phyloP scores from a whole-genome alignment of 768 basidiomycete species.

The Tylopilus felleus region DNA sequence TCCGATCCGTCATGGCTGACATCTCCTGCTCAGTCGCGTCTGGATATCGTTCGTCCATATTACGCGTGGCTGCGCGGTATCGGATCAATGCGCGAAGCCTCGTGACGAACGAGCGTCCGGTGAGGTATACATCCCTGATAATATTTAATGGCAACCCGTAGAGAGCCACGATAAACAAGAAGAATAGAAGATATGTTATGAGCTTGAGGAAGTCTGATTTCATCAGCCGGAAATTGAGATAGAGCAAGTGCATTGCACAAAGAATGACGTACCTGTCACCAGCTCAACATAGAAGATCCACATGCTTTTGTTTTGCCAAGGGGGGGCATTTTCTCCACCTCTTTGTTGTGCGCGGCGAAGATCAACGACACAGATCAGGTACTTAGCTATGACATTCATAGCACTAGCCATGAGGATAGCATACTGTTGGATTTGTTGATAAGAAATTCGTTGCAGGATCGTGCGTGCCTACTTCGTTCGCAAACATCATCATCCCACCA shows the following conservation, averaged over 20 bases:
- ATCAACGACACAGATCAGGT: slow-evolving; percentile 78
- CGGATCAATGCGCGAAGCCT: slow-evolving; percentile 85
- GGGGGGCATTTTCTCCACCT: slow-evolving; percentile 81
- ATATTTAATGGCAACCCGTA: slow-evolving; percentile 97
- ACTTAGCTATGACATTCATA: slow-evolving; percentile 76
- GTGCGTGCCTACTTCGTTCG: slow-evolving; percentile 69
- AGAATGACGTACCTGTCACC: slow-evolving; percentile 62
- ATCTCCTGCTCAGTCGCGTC: slow-evolving; percentile 88
- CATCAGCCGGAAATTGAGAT: slow-evolving; percentile 6
- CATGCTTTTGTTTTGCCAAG: slow-evolving; percentile 99
- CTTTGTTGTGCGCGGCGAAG: slow-evolving; percentile 70
- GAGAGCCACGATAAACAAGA: slow-evolving; percentile 88
- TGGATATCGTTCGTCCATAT: slow-evolving; percentile 96
- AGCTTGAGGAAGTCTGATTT: slow-evolving; percentile 86
- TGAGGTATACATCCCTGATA: slow-evolving; percentile 94
- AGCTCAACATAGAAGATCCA: slow-evolving; percentile 94
- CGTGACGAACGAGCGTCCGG: slow-evolving; percentile 86
- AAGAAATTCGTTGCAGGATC: background rate
- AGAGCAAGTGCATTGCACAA: background rate
- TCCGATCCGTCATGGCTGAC: slow-evolving; percentile 75
- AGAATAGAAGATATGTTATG: slow-evolving; percentile 89
- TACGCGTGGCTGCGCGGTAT: slow-evolving; percentile 90
- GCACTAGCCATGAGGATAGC: slow-evolving; percentile 83
- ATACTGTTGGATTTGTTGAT: slow-evolving; percentile 52
- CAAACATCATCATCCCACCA: slow-evolving; percentile 92